Conservation (phyloP, 192 early-diverging fungal genomes). For the Podila verticillata region DNA sequence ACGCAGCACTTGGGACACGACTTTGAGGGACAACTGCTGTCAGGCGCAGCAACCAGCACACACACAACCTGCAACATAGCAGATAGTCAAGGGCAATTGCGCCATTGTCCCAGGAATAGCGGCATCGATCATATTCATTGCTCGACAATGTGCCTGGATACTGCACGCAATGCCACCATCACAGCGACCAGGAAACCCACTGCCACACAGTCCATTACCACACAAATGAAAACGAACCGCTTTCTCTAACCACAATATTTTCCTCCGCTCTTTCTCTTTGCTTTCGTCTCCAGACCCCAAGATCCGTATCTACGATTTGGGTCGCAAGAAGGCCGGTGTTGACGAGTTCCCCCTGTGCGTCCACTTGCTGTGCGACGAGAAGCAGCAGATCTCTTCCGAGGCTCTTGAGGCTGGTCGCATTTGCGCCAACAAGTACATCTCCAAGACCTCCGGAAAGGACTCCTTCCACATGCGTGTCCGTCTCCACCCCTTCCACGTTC, state of each 20-base stretch:
- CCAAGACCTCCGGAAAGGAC: slow-evolving; percentile 97
- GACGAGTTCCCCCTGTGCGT: slow-evolving; percentile 98
- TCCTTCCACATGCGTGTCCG: slow-evolving; percentile 99
- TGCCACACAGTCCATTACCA: too few species aligned
- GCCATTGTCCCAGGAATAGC: too few species aligned
- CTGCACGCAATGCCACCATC: background rate
- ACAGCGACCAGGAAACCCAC: background rate
- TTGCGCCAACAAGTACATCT: slow-evolving; percentile 98
- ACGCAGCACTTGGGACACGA: too few species aligned
- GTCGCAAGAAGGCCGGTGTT: slow-evolving; percentile 96
- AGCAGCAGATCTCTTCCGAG: slow-evolving; percentile 99
- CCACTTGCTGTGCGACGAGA: slow-evolving; percentile 96
- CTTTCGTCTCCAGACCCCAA: slow-evolving; percentile 77
- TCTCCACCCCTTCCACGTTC: slow-evolving; percentile 98
- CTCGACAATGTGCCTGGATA: too few species aligned
- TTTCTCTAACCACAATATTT: background rate
- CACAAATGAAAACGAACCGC: background rate
- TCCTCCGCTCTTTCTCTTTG: background rate
- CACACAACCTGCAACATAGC: too few species aligned
- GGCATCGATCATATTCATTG: too few species aligned
- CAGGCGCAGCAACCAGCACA: too few species aligned
- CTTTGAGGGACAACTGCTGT: too few species aligned
- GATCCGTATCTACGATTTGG: slow-evolving; percentile 97
- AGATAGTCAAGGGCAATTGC: too few species aligned
- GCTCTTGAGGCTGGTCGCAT: slow-evolving; percentile 99